A percentile compares a stretch with the other conserved stretches of the same genome.
These are phyloP conservation scores for Pestalotiopsis sp. DNA, from an alignment of 2,329 filamentous ascomycete species.

Conservation along the genomic window DNA sequence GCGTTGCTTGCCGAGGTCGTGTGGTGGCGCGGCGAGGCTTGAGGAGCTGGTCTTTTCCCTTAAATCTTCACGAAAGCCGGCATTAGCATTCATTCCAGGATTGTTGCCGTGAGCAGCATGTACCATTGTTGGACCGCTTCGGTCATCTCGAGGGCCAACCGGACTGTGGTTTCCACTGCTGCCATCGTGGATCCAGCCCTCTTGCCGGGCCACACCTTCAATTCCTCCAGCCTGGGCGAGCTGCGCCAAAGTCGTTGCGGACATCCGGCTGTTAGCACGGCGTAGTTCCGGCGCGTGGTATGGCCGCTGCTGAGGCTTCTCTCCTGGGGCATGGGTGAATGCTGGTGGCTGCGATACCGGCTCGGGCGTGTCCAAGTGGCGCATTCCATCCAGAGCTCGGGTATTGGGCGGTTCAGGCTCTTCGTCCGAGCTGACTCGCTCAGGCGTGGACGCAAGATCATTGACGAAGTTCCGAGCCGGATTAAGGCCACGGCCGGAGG, in stretches of 20 bases:
- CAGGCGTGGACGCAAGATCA: constrained; percentile 50
- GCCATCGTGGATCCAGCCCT: constrained; percentile 29
- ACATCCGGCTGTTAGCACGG: constrained; percentile 82
- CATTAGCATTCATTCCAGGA: constrained; percentile 57
- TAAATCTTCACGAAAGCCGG: constrained; percentile 57
- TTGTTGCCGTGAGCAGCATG: constrained; percentile 52
- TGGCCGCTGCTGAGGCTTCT: constrained; percentile 69
- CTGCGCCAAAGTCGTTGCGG: constrained; percentile 78
- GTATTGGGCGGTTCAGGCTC: constrained; percentile 48
- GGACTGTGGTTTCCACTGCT: constrained; percentile 36
- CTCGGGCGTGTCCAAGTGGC: constrained; percentile 66
- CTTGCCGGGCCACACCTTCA: constrained; percentile 35
- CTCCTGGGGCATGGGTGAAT: constrained; percentile 75
- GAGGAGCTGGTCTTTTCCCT: constrained; percentile 40
- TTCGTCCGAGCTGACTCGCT: constrained; percentile 61
- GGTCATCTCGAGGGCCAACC: constrained; percentile 35
- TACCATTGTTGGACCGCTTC: constrained; percentile 49
- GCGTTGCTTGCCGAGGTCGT: constrained; percentile 41
- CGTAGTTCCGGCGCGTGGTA: constrained; percentile 78
- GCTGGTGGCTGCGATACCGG: constrained; percentile 79
- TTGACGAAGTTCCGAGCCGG: constrained; percentile 42
- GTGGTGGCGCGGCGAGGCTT: constrained; percentile 43
- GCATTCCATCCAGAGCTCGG: constrained; percentile 56
- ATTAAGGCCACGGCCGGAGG: constrained; percentile 36
- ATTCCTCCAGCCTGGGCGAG: constrained; percentile 71